phyloP scores from a whole-genome alignment of 2,329 filamentous ascomycete species.

The Neodidymelliopsis sp. region DNA sequence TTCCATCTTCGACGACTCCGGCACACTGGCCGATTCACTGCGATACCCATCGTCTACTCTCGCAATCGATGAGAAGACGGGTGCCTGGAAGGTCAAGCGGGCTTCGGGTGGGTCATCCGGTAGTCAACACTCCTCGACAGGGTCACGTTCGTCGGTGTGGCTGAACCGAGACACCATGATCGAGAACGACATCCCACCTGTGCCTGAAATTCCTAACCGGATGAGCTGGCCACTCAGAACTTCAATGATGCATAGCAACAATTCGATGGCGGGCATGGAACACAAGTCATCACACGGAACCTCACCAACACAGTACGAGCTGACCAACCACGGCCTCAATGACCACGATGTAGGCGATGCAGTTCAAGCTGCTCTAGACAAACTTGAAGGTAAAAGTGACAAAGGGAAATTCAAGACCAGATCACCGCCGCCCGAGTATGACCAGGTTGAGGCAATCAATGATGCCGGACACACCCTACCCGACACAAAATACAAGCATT shows the following conservation, averaged over 20 bases:
- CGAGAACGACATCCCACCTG: slow-evolving; percentile 30
- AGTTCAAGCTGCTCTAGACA: slow-evolving; percentile 28
- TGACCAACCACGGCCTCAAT: slow-evolving; percentile 32
- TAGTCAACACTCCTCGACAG: slow-evolving; percentile 18
- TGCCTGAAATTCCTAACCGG: slow-evolving; percentile 33
- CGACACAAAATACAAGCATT: slow-evolving; percentile 12
- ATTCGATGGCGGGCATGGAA: slow-evolving; percentile 21
- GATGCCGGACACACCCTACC: slow-evolving; percentile 7
- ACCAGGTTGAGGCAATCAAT: slow-evolving; percentile 8
- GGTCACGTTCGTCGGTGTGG: slow-evolving; percentile 25
- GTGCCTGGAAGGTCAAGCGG: slow-evolving; percentile 44
- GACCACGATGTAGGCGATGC: slow-evolving; percentile 26
- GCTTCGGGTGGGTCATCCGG: slow-evolving; percentile 26
- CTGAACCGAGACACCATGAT: slow-evolving; percentile 27
- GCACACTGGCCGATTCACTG: slow-evolving; percentile 44
- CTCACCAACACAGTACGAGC: too few species aligned
- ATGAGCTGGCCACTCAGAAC: slow-evolving; percentile 14
- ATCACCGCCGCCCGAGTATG: slow-evolving; percentile 13
- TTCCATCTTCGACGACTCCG: slow-evolving; percentile 43
- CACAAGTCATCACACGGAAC: slow-evolving; percentile 17
- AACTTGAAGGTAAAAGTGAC: slow-evolving; percentile 29
- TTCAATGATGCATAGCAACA: slow-evolving; percentile 6
- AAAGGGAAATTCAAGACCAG: slow-evolving; percentile 10
- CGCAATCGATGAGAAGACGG: slow-evolving; percentile 41
- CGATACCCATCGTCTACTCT: slow-evolving; percentile 42